A percentile compares a stretch with the other conserved stretches of the same genome.
Conservation (phyloP, 495 filamentous ascomycete species). For the Neurospora tetraspora region DNA sequence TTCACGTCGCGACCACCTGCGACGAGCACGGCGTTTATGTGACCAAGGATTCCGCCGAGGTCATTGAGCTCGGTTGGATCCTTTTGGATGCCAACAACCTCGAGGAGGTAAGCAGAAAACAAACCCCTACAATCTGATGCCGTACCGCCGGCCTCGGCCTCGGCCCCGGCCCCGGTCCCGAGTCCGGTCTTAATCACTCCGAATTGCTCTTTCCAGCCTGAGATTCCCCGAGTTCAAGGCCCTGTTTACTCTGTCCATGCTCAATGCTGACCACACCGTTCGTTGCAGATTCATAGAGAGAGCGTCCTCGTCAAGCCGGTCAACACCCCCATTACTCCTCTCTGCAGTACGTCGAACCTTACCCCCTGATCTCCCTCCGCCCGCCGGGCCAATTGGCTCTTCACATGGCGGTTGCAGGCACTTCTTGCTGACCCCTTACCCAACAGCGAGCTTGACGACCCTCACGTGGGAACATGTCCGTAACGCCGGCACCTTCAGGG, state of each 20-base stretch:
- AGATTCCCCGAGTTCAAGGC: not conserved
- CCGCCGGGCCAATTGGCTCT: slow-evolving; percentile 6
- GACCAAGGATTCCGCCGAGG: slow-evolving; percentile 96
- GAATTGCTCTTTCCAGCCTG: not conserved
- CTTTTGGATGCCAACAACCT: slow-evolving; percentile 81
- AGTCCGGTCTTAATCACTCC: not conserved
- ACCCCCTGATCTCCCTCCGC: slow-evolving; percentile 4
- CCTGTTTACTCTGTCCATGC: not conserved
- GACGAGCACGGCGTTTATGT: slow-evolving; percentile 99
- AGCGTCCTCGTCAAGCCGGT: slow-evolving; percentile 94
- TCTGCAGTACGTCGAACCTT: slow-evolving; percentile 76
- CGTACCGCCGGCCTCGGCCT: not conserved
- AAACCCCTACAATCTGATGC: not conserved
- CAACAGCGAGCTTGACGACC: slow-evolving; percentile 84
- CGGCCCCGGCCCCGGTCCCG: not conserved
- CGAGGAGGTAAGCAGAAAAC: slow-evolving; percentile 63
- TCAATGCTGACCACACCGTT: slow-evolving; percentile 6
- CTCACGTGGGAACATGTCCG: slow-evolving; percentile 98
- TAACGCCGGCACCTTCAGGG: slow-evolving; percentile 89
- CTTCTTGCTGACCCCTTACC: slow-evolving; percentile 14
- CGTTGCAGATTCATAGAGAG: slow-evolving; percentile 73
- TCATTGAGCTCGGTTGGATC: slow-evolving; percentile 98
- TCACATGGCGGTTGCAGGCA: not conserved
- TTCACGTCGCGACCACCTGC: slow-evolving; percentile 97
- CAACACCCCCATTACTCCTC: slow-evolving; percentile 95